Evolutionary conservation across 306 rosid species (phyloP).

Genomic region (Ziziphus jujuba): DNA sequence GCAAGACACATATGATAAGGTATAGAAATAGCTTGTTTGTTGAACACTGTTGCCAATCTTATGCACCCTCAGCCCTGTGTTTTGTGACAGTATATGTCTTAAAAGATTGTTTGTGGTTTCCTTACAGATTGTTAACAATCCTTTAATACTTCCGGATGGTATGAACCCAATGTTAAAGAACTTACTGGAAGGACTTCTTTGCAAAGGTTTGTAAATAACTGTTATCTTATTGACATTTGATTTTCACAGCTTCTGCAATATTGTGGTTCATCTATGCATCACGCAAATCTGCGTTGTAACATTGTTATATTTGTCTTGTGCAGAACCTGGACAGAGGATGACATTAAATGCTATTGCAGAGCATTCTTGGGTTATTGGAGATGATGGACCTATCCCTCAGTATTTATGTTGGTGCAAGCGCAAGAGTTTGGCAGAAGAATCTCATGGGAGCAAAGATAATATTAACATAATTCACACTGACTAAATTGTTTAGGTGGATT

Average conservation of each 20-base stretch:
- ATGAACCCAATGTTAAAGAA: conserved; percentile 65
- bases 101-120: conserved; percentile 13
- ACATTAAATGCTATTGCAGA: conserved; percentile 59
- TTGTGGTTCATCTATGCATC: no score
- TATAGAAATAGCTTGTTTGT: conserved; percentile 25
- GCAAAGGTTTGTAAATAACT: conserved; percentile 59
- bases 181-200: conserved; percentile 80
- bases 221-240: no score
- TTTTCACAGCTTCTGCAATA: no score
- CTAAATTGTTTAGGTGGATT: conserved; percentile 34
- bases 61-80: background rate
- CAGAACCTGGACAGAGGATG: conserved; percentile 77
- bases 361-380: conserved; percentile 76
- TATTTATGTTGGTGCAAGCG: conserved; percentile 86
- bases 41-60: background rate
- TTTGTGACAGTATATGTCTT: background rate
- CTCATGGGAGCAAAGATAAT: conserved; percentile 31
- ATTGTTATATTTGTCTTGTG: conserved; percentile 12
- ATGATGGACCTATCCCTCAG: conserved; percentile 67
- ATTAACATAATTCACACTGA: conserved; percentile 32
- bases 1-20: conserved; percentile 97
- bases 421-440: conserved; percentile 42
- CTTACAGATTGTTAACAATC: conserved; percentile 81
- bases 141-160: conserved; percentile 63
- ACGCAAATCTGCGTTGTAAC: background rate